Evolutionary conservation across 1,139 yeast genomes (phyloP), one percentile per base, ranked within the genome.

Genomic region (Kurtzmaniella quercitrusa): DNA sequence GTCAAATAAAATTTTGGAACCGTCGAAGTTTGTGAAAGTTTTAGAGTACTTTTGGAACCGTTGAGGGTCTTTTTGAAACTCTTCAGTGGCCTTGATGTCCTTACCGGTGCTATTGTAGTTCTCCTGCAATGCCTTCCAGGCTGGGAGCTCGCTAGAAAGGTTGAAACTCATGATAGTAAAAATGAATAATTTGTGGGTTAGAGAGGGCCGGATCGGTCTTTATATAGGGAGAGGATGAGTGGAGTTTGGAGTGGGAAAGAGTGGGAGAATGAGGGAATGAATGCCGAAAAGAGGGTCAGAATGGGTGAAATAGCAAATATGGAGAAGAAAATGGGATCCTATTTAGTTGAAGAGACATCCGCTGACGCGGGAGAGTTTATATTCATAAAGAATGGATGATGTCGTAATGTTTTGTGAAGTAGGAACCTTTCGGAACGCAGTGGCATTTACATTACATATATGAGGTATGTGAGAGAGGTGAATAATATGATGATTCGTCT

Each of bases 1-100:
- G 66, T 93, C 98, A 63, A 91, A 93, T 59, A 93, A 73, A 59
- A 93, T 86, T 71, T 90, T 75, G 43, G 95, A 85, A 39, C 85
- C 91, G 60, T 91, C 97, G 65, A 63, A 86, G 74, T 90, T 91
- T 57, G 73, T 70, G 66, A 90, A 89, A 45, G 87, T 82, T 63
- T 80, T 80, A 53, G 95, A 79, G 59, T 74, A 82, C 67, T 88
- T 89, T 50, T 71, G 75, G 63, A 83, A 89, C 64, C 98, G 81
- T 50, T 77, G 59, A 15, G 87, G 68, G 65, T 93, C 96, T 53
- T 77, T 69, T 44, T 75, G 66, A 66, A 93, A 93, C 56, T 86
- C 94, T 41, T 83, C 85, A 63, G 79, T 79, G 49, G 91, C 90
- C 52, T 83, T 77, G 65, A 89, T 77, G 43, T 71, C 57, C 65